A percentile compares a stretch with the other conserved stretches of the same genome.
phyloP scores from a whole-genome alignment of 192 early-diverging fungal genomes.

The Phycomyces blakesleeanus region DNA sequence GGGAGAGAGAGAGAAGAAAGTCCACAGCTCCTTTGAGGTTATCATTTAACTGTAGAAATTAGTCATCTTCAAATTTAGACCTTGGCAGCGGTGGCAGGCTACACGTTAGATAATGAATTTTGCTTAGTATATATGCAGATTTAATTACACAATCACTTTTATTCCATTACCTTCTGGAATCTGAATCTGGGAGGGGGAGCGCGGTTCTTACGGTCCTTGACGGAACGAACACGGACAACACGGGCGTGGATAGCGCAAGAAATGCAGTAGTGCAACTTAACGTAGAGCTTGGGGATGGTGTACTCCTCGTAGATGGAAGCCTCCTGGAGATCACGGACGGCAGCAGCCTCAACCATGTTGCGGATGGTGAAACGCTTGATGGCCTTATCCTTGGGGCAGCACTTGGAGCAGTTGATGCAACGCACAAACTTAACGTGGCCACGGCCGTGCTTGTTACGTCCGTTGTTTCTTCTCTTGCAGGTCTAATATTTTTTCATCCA shows the following conservation, averaged over 20 bases:
- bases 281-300: constrained; percentile 97
- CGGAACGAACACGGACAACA: constrained; percentile 93
- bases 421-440: constrained; percentile 96
- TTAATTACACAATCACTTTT: not conserved
- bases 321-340: constrained; percentile 92
- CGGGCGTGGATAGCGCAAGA: constrained; percentile 96
- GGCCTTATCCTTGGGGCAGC: constrained; percentile 95
- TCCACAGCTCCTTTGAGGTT: not conserved
- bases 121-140: constrained; percentile 1
- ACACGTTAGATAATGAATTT: not conserved
- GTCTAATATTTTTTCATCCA: constrained; percentile 59
- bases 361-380: constrained; percentile 99
- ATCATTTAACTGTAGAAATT: not conserved
- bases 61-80: constrained; percentile 11
- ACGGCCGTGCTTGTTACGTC: constrained; percentile 98
- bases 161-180: constrained; percentile 62
- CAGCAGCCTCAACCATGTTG: constrained; percentile 98
- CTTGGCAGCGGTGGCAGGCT: constrained; percentile 22
- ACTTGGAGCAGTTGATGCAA: constrained; percentile 98
- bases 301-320: constrained; percentile 95
- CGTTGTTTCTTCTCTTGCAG: constrained; percentile 98
- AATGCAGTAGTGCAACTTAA: constrained; percentile 97
- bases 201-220: constrained; percentile 86
- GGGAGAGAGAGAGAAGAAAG: not conserved
- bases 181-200: constrained; percentile 90